Evolutionary conservation across 192 early-diverging fungal genomes (phyloP).

Genomic region (Lunasporangiospora selenospora): DNA sequence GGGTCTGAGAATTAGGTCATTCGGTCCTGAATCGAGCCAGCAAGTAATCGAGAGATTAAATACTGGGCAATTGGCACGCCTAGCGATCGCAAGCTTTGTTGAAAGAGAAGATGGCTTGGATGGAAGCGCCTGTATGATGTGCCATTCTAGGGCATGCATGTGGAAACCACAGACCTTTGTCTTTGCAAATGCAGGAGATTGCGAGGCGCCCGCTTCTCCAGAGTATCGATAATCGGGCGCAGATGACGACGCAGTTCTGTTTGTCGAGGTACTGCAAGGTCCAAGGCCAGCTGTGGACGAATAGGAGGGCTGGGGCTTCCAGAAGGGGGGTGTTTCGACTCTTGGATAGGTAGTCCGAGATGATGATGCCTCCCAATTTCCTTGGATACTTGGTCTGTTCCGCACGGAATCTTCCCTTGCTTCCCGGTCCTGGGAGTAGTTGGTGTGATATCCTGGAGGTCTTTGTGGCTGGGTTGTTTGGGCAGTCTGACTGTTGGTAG

Average conservation of each 20-base stretch:
- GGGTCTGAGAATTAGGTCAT: conserved; percentile 10
- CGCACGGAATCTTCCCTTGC: too few species aligned
- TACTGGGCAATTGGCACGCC: conserved; percentile 22
- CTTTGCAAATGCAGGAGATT: too few species aligned
- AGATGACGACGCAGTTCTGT: not conserved
- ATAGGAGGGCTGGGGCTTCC: not conserved
- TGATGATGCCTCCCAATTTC: too few species aligned
- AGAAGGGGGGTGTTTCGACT: not conserved
- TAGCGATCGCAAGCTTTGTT: not conserved
- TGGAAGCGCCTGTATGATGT: conserved; percentile 10
- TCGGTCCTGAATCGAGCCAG: conserved; percentile 16
- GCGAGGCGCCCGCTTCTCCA: too few species aligned
- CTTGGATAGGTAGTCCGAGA: too few species aligned
- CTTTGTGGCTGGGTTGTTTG: not conserved
- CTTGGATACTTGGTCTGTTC: too few species aligned
- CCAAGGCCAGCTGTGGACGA: not conserved
- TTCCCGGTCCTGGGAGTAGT: not conserved
- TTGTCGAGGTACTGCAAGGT: not conserved
- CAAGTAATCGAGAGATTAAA: conserved; percentile 35
- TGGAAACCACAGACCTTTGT: conserved; percentile 40
- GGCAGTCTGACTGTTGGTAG: conserved; percentile 4
- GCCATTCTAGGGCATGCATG: conserved; percentile 46
- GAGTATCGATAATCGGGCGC: too few species aligned
- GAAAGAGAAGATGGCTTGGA: too few species aligned
- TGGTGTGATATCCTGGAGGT: not conserved